A percentile compares a stretch with the other conserved stretches of the same genome.
Evolutionary conservation across 208 protist species (phyloP).

Genomic region (Polymyxa betae): DNA sequence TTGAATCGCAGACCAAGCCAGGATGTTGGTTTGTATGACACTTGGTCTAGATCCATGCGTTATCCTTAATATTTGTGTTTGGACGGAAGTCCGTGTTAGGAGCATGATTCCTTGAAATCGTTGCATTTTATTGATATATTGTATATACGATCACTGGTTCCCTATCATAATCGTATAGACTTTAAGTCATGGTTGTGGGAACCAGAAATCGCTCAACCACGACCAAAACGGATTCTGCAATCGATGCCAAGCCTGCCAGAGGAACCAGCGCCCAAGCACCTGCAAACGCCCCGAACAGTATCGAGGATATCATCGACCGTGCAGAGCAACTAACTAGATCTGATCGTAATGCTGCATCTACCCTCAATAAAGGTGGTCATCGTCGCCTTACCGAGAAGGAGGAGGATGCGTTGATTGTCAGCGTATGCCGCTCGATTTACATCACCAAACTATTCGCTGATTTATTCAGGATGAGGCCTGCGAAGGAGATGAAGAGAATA

Average conservation of each 20-base stretch:
- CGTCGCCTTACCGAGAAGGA: slow-evolving; percentile 64
- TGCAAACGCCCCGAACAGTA: background rate
- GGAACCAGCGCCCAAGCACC: background rate
- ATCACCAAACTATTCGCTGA: background rate
- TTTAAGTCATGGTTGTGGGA: no score
- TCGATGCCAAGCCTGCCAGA: background rate
- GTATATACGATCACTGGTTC: no score
- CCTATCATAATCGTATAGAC: no score
- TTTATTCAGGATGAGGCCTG: slow-evolving; percentile 21
- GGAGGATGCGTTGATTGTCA: slow-evolving; percentile 61
- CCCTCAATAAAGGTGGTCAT: background rate
- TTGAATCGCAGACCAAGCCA: no score
- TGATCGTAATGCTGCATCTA: background rate
- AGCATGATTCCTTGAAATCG: no score
- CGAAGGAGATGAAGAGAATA: background rate
- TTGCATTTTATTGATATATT: no score
- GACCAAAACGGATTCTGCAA: no score
- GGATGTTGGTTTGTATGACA: no score
- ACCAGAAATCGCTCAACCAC: no score
- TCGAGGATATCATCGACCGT: background rate
- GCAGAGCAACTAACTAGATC: background rate
- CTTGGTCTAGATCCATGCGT: no score
- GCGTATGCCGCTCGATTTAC: background rate
- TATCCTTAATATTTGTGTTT: no score
- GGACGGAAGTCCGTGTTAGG: no score